These are phyloP conservation scores for Nakazawaea peltata DNA, from an alignment of 805 yeast species.

Conservation along the genomic window DNA sequence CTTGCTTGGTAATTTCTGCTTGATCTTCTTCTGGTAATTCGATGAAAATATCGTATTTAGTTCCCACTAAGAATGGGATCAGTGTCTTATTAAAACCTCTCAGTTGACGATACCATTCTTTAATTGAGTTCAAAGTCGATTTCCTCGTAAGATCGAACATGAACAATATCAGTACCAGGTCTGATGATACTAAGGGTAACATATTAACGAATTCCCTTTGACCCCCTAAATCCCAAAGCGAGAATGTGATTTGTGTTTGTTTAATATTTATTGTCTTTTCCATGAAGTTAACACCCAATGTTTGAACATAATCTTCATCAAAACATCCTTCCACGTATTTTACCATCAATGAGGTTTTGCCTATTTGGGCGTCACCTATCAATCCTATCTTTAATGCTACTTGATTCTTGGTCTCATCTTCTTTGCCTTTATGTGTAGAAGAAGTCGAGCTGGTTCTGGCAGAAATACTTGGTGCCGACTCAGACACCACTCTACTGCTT, in stretches of 20 bases:
- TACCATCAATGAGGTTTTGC: slow-evolving; percentile 94
- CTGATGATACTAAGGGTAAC: slow-evolving; percentile 88
- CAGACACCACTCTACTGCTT: too few relatives aligned
- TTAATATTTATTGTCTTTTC: slow-evolving; percentile 81
- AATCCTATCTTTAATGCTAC: slow-evolving; percentile 83
- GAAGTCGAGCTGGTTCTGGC: too few relatives aligned
- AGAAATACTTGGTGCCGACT: too few relatives aligned
- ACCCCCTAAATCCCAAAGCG: slow-evolving; percentile 96
- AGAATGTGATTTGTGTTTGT: slow-evolving; percentile 81
- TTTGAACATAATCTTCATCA: slow-evolving; percentile 88
- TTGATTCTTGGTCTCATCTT: slow-evolving; percentile 21
- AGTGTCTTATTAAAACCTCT: slow-evolving; percentile 86
- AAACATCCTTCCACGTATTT: slow-evolving; percentile 93
- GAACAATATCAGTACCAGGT: slow-evolving; percentile 85
- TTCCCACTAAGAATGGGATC: slow-evolving; percentile 85
- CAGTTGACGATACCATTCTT: slow-evolving; percentile 93
- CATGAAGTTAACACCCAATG: slow-evolving; percentile 92
- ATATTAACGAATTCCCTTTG: slow-evolving; percentile 91
- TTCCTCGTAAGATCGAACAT: slow-evolving; percentile 87
- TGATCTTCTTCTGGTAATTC: slow-evolving; percentile 77
- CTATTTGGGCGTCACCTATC: slow-evolving; percentile 93
- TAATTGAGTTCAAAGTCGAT: slow-evolving; percentile 76
- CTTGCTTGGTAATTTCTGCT: slow-evolving; percentile 72
- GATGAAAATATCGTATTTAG: slow-evolving; percentile 84
- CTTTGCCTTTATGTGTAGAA: too few relatives aligned